Percentiles rank a stretch among this genome's conserved stretches.
These are phyloP conservation scores for Betula pendula DNA, from an alignment of 306 rosid species.

Conservation along the genomic window DNA sequence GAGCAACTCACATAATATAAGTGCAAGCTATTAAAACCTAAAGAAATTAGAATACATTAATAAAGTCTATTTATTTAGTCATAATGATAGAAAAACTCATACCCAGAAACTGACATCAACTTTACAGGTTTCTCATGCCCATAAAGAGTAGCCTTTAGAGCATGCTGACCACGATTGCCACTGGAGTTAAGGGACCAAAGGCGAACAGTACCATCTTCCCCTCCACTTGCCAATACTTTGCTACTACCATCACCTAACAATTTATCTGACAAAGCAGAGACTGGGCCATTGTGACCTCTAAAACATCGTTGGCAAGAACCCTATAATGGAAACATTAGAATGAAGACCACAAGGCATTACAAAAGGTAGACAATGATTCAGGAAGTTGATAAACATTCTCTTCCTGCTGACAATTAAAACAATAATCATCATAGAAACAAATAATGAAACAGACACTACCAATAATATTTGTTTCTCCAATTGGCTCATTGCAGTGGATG, in stretches of 20 bases:
- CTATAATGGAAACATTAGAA: slow-evolving; percentile 37
- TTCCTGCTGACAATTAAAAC: not conserved
- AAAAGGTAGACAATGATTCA: not conserved
- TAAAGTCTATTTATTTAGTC: not conserved
- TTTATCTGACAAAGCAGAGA: slow-evolving; percentile 68
- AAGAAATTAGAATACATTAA: not conserved
- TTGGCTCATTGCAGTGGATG: not conserved
- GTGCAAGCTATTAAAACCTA: not conserved
- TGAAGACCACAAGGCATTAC: slow-evolving; percentile 3
- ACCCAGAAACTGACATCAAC: slow-evolving; percentile 77
- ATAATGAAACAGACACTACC: not conserved
- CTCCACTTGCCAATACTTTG: slow-evolving; percentile 91
- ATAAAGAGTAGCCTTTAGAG: slow-evolving; percentile 70
- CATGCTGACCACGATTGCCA: slow-evolving; percentile 66
- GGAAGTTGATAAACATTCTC: slow-evolving; percentile 8
- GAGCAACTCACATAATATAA: not conserved
- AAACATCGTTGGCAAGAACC: slow-evolving; percentile 59
- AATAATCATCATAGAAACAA: not conserved
- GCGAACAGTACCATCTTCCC: slow-evolving; percentile 88
- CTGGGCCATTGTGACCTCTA: slow-evolving; percentile 87
- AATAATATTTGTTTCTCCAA: not conserved
- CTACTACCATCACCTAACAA: slow-evolving; percentile 64
- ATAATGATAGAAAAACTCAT: slow-evolving; percentile 27
- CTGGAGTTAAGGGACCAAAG: slow-evolving; percentile 76
- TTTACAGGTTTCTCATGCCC: slow-evolving; percentile 80